These are phyloP conservation scores for Lablab purpureus DNA, from an alignment of 306 rosid species.

Conservation along the genomic window DNA sequence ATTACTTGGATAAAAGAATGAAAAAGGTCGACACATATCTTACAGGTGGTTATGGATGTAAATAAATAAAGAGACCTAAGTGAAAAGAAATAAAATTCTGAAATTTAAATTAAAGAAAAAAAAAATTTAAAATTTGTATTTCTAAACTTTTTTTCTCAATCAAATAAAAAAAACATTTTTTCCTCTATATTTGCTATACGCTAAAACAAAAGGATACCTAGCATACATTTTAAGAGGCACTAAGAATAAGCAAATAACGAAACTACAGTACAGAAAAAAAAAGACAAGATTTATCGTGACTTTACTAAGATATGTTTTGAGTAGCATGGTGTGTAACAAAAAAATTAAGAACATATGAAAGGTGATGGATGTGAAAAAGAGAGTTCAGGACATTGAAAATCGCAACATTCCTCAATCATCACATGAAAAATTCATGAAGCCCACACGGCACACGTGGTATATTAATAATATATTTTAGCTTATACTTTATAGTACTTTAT, in stretches of 20 bases:
- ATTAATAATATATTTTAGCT: neutral
- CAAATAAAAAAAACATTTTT: too few relatives aligned
- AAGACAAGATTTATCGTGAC: neutral
- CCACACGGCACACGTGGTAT: conserved; percentile 12
- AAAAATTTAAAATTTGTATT: too few relatives aligned
- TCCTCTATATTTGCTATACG: too few relatives aligned
- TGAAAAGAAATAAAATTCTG: too few relatives aligned
- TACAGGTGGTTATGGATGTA: too few relatives aligned
- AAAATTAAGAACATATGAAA: neutral
- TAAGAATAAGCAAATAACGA: neutral
- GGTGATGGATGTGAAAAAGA: neutral
- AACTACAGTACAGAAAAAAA: neutral
- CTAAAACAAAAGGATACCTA: too few relatives aligned
- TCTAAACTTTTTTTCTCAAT: too few relatives aligned
- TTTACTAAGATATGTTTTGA: neutral
- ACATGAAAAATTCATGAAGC: neutral
- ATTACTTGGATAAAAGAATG: too few relatives aligned
- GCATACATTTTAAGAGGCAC: neutral
- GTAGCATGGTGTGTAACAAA: neutral
- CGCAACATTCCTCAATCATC: neutral
- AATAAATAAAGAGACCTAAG: too few relatives aligned
- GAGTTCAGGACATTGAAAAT: neutral
- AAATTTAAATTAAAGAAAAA: too few relatives aligned
- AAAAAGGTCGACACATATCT: too few relatives aligned
- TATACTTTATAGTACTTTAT: neutral